A percentile compares a stretch with the other conserved stretches of the same genome.
Evolutionary conservation across 192 early-diverging fungal genomes (phyloP).

Genomic region (Umbelopsis vinacea): DNA sequence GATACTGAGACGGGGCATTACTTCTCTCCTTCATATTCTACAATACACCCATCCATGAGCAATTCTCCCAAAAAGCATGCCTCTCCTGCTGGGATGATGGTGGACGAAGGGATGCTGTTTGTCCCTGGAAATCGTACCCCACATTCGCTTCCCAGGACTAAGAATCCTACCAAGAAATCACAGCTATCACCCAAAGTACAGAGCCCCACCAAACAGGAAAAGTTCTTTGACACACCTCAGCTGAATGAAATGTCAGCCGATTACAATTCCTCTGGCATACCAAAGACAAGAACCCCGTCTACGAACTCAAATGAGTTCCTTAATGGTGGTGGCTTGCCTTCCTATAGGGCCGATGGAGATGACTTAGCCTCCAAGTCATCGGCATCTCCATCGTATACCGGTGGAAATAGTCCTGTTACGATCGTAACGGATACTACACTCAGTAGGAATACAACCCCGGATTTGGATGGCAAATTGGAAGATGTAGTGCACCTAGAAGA

Average conservation of each 20-base stretch:
- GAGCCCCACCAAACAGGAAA: background rate
- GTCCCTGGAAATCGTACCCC: background rate
- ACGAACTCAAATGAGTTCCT: too few relatives aligned
- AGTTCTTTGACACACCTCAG: background rate
- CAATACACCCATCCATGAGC: background rate
- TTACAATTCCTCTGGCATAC: background rate
- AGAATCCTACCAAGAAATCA: background rate
- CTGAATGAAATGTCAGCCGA: background rate
- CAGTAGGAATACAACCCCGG: background rate
- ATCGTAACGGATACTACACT: background rate
- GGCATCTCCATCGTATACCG: background rate
- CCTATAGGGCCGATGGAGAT: too few relatives aligned
- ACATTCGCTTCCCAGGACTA: background rate
- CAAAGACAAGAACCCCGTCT: background rate
- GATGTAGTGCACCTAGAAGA: background rate
- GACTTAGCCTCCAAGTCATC: background rate
- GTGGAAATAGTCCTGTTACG: background rate
- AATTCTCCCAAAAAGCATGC: background rate
- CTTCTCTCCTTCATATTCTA: background rate
- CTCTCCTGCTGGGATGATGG: background rate
- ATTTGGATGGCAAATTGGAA: background rate
- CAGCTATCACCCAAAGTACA: background rate
- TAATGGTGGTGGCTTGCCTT: too few relatives aligned
- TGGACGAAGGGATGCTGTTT: slow-evolving; percentile 11
- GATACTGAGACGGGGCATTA: background rate